Evolutionary conservation across 306 rosid genomes (phyloP).

Genomic region (Lotus japonicus): DNA sequence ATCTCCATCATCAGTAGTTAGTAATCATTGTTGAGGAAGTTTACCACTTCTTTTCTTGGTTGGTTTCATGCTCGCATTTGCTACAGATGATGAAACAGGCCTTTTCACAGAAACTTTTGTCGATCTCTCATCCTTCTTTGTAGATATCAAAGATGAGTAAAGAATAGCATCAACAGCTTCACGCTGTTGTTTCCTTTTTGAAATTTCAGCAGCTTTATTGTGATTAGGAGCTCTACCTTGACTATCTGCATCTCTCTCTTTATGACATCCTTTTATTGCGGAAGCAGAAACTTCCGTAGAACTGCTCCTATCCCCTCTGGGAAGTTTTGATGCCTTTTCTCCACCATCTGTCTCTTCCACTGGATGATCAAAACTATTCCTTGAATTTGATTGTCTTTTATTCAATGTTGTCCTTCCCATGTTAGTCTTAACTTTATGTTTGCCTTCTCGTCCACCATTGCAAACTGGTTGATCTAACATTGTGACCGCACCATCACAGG

Average conservation of each 20-base stretch:
- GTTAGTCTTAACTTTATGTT: constrained; percentile 13
- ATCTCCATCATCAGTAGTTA: not conserved
- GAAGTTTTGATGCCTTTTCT: constrained; percentile 25
- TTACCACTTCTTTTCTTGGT: constrained; percentile 58
- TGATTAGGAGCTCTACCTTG: constrained; percentile 33
- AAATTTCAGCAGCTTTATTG: constrained; percentile 42
- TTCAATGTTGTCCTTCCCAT: constrained; percentile 25
- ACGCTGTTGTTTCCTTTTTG: constrained; percentile 88
- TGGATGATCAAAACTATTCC: constrained; percentile 23
- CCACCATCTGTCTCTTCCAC: constrained; percentile 30
- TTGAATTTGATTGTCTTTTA: constrained; percentile 41
- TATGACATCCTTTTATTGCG: constrained; percentile 24
- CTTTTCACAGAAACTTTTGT: constrained; percentile 44
- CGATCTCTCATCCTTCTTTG: constrained; percentile 53
- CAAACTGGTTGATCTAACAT: constrained; percentile 22
- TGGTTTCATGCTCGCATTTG: constrained; percentile 38
- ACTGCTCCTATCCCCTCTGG: constrained; percentile 32
- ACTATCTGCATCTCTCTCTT: constrained; percentile 33
- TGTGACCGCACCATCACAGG: constrained; percentile 12
- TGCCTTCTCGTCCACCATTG: constrained; percentile 33
- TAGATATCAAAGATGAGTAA: constrained; percentile 66
- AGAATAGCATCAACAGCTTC: constrained; percentile 92
- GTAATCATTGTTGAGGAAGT: not conserved
- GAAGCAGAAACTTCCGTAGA: constrained; percentile 35
- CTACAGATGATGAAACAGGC: constrained; percentile 39